phyloP scores from a whole-genome alignment of 805 yeast genomes.

The Candida germanica region DNA sequence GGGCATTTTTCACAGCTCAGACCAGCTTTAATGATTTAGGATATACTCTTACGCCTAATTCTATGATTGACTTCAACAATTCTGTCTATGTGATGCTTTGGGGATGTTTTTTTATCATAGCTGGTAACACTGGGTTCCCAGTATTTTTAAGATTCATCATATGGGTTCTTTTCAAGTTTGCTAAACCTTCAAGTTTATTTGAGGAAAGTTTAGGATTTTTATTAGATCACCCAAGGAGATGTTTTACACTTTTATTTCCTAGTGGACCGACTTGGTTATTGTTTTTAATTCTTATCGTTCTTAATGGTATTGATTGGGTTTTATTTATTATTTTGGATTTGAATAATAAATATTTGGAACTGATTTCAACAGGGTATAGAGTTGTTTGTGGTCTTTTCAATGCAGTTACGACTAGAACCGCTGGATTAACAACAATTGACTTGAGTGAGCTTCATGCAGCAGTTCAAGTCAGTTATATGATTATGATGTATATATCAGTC shows the following conservation, averaged over 20 bases:
- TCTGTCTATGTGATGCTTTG: constrained; percentile 65
- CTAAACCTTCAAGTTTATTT: constrained; percentile 60
- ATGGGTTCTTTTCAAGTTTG: constrained; percentile 69
- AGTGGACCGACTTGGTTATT: constrained; percentile 96
- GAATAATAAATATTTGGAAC: constrained; percentile 47
- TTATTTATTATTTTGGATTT: constrained; percentile 79
- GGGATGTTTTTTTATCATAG: constrained; percentile 67
- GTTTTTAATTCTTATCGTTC: constrained; percentile 62
- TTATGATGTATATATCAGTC: constrained; percentile 98
- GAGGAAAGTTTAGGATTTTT: constrained; percentile 82
- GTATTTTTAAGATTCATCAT: constrained; percentile 73
- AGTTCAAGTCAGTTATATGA: constrained; percentile 86
- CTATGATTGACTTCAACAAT: constrained; percentile 65
- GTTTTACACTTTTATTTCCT: constrained; percentile 90
- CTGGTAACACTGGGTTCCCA: constrained; percentile 96
- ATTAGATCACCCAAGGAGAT: constrained; percentile 94
- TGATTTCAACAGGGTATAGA: constrained; percentile 62
- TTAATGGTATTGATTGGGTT: constrained; percentile 77
- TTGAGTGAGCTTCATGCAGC: constrained; percentile 78
- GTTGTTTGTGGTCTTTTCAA: constrained; percentile 84
- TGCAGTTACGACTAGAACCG: constrained; percentile 90
- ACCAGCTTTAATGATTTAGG: constrained; percentile 88
- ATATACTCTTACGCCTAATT: constrained; percentile 72
- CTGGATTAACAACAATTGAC: constrained; percentile 79
- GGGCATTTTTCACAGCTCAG: constrained; percentile 84